Evolutionary conservation across 2,329 filamentous ascomycete genomes (phyloP).

Genomic region (Taxawa tesnikishii): DNA sequence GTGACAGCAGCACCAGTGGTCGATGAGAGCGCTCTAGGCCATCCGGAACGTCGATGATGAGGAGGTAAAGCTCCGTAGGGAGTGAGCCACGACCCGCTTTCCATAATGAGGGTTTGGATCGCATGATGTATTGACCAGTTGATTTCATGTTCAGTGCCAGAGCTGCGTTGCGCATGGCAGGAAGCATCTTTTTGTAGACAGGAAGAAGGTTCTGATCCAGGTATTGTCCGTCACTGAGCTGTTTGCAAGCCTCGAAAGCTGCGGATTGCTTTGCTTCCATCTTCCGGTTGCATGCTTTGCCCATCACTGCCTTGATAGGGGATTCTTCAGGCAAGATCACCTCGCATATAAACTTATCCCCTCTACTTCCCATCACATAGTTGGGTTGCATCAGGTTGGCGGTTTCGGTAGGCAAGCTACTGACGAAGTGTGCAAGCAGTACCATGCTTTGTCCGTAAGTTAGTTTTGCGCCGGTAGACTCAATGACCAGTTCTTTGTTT

Average conservation of each 20-base stretch:
- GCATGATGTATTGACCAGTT: constrained; percentile 62
- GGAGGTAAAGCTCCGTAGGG: constrained; percentile 47
- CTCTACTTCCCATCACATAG: constrained; percentile 49
- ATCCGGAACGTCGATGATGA: constrained; percentile 48
- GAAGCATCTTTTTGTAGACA: constrained; percentile 56
- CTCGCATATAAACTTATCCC: constrained; percentile 59
- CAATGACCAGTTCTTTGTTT: constrained; percentile 40
- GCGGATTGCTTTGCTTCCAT: constrained; percentile 74
- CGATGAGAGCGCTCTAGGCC: constrained; percentile 47
- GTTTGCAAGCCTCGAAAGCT: constrained; percentile 69
- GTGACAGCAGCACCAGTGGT: constrained; percentile 60
- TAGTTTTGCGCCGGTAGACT: constrained; percentile 60
- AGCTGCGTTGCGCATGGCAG: constrained; percentile 74
- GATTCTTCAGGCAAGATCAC: constrained; percentile 65
- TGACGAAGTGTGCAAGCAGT: constrained; percentile 61
- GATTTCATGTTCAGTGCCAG: constrained; percentile 73
- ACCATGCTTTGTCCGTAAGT: constrained; percentile 64
- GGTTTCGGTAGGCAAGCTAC: constrained; percentile 48
- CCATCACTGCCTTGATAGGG: constrained; percentile 55
- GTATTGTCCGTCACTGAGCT: constrained; percentile 52
- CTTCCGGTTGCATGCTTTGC: constrained; percentile 55
- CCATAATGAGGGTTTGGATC: constrained; percentile 70
- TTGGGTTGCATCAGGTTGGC: constrained; percentile 38
- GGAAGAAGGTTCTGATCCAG: constrained; percentile 67
- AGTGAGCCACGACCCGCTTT: constrained; percentile 25